These are phyloP conservation scores for Endoconidiophora polonica DNA, from an alignment of 2,329 filamentous ascomycete genomes.

Conservation along the genomic window DNA sequence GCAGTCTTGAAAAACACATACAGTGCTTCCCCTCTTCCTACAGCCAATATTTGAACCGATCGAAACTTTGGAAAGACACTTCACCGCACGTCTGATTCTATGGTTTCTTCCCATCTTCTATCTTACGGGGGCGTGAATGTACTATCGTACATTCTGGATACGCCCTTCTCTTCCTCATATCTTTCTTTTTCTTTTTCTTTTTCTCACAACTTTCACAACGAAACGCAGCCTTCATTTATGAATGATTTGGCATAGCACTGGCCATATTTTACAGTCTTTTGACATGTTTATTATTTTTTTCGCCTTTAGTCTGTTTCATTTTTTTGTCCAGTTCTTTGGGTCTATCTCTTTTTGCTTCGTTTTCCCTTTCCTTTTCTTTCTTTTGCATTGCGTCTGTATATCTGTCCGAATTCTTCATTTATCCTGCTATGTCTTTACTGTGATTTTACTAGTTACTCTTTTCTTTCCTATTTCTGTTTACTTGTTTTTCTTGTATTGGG, in stretches of 20 bases:
- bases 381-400: constrained; percentile 1
- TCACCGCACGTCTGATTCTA: background rate
- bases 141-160: constrained; percentile 3
- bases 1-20: background rate
- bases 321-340: background rate
- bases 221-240: background rate
- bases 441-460: background rate
- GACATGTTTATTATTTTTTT: background rate
- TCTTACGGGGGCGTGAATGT: background rate
- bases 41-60: too few species aligned
- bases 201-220: background rate
- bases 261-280: background rate
- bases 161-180: background rate
- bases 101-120: background rate
- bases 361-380: background rate
- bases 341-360: background rate
- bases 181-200: background rate
- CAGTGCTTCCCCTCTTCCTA: too few species aligned
- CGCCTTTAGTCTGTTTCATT: background rate
- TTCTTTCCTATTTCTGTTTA: background rate
- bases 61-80: too few species aligned
- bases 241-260: background rate
- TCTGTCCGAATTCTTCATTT: background rate
- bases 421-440: background rate
- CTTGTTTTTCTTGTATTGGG: background rate